Evolutionary conservation across 495 filamentous ascomycete genomes (phyloP), one percentile per base, ranked within the genome.

Genomic region (Hypoxylon perforatum): DNA sequence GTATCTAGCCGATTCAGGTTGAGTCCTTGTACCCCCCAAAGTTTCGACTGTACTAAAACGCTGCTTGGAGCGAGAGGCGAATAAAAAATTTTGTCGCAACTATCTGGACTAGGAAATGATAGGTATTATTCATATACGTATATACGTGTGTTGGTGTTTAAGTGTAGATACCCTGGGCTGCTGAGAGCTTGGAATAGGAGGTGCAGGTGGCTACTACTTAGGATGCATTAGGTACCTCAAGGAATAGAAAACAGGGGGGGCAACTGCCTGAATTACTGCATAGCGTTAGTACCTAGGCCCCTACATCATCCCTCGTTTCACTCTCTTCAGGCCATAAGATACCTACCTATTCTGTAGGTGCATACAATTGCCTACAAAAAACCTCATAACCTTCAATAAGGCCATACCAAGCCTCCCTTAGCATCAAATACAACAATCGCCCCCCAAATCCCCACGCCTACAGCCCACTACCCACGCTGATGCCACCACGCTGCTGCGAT

Each of bases 251-350:
- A n/a, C n/a, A n/a, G n/a, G n/a, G n/a, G 25, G 25, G 25, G 25
- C 25, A 28, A 28, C 25, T 28, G 7, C 25, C 25, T 28, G 25
- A 11, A 39, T 54, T 63, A 57, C 60, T 57, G 25, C 33, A 63
- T 57, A 56, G 42, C 44, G 60, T 63, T 64, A 64, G 53, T 48
- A 64, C n/a, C n/a, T n/a, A n/a, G n/a, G n/a, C n/a, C n/a, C n/a
- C n/a, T n/a, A n/a, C n/a, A n/a, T n/a, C n/a, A n/a, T n/a, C n/a
- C n/a, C n/a, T n/a, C n/a, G n/a, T n/a, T n/a, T n/a, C n/a, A n/a
- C n/a, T n/a, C 52, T 51, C 52, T 64, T 53, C 53, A 28, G 52
- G 38, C 52, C 57, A 64, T 28, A 28, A 28, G 7, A 7, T 28
- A 28, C 25, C 25, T n/a, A n/a, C n/a, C n/a, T n/a, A n/a, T n/a